Evolutionary conservation across 2,329 filamentous ascomycete genomes (phyloP).

Genomic region (Penicillium sp.): DNA sequence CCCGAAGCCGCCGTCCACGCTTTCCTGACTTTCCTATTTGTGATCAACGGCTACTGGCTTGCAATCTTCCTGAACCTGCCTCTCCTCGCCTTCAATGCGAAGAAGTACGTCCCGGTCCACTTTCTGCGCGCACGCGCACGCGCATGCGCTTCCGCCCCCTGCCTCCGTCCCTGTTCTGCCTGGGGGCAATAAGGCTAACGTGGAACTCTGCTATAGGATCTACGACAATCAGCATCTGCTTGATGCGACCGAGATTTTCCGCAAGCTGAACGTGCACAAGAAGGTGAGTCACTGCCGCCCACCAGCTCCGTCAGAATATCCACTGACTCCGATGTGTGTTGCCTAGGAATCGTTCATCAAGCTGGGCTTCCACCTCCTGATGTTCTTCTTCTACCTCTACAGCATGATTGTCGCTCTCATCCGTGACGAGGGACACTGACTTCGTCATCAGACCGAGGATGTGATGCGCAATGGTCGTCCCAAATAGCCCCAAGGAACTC

Average conservation of each 20-base stretch:
- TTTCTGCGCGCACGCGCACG: too few species aligned
- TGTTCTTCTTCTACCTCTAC: conserved; percentile 99
- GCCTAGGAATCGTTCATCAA: conserved; percentile 95
- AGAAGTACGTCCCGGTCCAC: conserved; percentile 74
- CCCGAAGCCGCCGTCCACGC: conserved; percentile 97
- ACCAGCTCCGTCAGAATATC: not conserved
- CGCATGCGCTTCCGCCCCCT: not conserved
- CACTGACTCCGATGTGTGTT: conserved; percentile 9
- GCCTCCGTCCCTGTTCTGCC: not conserved
- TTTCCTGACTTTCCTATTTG: conserved; percentile 92
- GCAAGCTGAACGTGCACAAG: conserved; percentile 98
- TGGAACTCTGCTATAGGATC: conserved; percentile 65
- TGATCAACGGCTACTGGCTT: conserved; percentile 99
- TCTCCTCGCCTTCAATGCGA: conserved; percentile 88
- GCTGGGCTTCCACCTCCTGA: conserved; percentile 95
- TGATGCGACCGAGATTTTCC: conserved; percentile 98
- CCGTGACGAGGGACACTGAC: conserved; percentile 86
- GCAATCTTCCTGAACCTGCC: conserved; percentile 90
- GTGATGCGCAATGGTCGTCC: conserved; percentile 44
- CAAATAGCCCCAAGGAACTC: conserved; percentile 17
- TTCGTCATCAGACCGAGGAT: conserved; percentile 42
- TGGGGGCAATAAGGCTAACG: conserved; percentile 22
- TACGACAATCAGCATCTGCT: conserved; percentile 95
- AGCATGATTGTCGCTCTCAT: conserved; percentile 98
- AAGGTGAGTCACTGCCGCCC: conserved; percentile 64